Evolutionary conservation across 257 asterid species (phyloP), one percentile per base, ranked within the genome.

Genomic region (Solanum ossicruentum): DNA sequence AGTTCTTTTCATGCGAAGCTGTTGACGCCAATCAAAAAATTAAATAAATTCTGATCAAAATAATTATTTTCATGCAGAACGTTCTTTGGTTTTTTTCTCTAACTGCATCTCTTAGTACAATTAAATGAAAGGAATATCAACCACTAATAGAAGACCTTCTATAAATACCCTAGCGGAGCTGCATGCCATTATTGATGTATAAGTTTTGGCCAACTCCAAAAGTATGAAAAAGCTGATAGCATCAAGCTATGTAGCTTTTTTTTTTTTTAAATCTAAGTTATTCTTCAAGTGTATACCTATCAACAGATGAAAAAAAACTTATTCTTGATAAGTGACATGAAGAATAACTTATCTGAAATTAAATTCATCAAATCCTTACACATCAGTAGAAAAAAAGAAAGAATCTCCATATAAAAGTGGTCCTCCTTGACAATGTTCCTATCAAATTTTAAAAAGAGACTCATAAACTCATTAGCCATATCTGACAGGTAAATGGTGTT

Each of bases 401-500:
- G 65, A 49, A 75, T 78, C 23, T 49, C 23, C 63, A 52, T 51
- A 26, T 28, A 52, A 78, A 77, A 78, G 65, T 51, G 10, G 21
- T 78, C 82, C 26, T 78, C 80, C 71, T 60, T 63, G 28, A 63
- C 72, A 20, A 36, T 55, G 45, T 47, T 80, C 56, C 15, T 77
- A 10, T 84, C 43, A 13, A 55, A 72, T 75, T 39, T 80, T 79
- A 26, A 16, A 63, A 43, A 52, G 82, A 52, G 65, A 78, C 52
- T 63, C 82, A 51, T 77, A 78, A 78, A 15, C 49, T 17, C 26
- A 36, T 78, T 52, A 52, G 82, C 82, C 47, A 52, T 78, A 78
- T 82, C 60, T 81, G 85, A 88, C 95, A 96, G 98, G 98, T 97
- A 87, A 97, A 97, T 87, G 99, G 99, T 83, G 99, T 97, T 82